Conservation (phyloP, 1,284 basidiomycete species). For the Coniferiporia weirii region DNA sequence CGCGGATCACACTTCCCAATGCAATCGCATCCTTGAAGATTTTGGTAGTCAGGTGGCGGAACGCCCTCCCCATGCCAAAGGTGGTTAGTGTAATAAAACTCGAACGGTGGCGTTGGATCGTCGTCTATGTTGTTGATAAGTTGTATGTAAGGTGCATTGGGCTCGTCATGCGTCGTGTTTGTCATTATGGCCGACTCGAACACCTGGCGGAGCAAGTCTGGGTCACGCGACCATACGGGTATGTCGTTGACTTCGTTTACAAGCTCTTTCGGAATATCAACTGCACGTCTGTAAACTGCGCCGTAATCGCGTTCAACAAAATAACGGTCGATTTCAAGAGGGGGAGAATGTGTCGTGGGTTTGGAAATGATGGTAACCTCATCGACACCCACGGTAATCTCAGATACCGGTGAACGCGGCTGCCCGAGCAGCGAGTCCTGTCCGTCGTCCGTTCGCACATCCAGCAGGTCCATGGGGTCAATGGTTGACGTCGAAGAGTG, state of each 20-base stretch:
- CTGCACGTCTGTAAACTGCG: conserved; percentile 32
- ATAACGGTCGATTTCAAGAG: background rate
- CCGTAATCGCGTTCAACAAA: conserved; percentile 7
- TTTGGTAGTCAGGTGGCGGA: conserved; percentile 54
- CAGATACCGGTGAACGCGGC: conserved; percentile 1
- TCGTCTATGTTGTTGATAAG: conserved; percentile 62
- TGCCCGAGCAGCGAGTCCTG: background rate
- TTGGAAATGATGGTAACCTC: background rate
- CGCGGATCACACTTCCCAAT: conserved; percentile 67
- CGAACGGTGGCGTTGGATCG: conserved; percentile 64
- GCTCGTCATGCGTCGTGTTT: conserved; percentile 56
- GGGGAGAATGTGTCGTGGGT: background rate
- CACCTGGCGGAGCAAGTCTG: conserved; percentile 36
- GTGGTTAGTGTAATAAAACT: conserved; percentile 73
- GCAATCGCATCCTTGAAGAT: conserved; percentile 66
- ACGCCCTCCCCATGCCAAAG: conserved; percentile 69
- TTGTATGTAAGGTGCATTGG: conserved; percentile 55
- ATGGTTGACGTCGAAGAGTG: background rate
- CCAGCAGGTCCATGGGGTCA: background rate
- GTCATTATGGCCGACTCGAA: conserved; percentile 54
- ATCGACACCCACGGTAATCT: conserved; percentile 1
- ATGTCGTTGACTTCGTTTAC: conserved; percentile 50
- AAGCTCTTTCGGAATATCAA: conserved; percentile 42
- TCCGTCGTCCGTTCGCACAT: background rate
- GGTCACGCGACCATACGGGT: conserved; percentile 29